Conservation (phyloP, 441 rosid genomes). For the Omphalea diandra region DNA sequence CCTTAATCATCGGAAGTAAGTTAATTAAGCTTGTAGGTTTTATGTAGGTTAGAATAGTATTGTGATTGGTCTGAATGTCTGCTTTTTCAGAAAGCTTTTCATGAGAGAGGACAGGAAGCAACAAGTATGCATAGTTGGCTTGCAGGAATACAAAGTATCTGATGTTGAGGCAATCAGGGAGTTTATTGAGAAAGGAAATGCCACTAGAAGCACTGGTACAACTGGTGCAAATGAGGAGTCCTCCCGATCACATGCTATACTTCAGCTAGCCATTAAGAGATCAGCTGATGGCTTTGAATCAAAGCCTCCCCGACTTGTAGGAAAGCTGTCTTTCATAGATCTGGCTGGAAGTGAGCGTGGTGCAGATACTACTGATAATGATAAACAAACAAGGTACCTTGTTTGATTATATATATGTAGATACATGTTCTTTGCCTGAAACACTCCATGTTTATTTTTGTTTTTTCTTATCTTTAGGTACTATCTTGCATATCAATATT, state of each 20-base stretch:
- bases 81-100: conserved; percentile 64
- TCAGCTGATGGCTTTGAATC: conserved; percentile 66
- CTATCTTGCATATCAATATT: neutral
- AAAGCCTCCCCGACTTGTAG: conserved; percentile 76
- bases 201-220: conserved; percentile 83
- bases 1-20: conserved; percentile 87
- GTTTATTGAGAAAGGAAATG: conserved; percentile 85
- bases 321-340: conserved; percentile 90
- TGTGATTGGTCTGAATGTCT: conserved; percentile 5
- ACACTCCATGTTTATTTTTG: neutral
- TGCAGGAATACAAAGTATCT: conserved; percentile 82
- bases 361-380: conserved; percentile 95
- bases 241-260: conserved; percentile 96
- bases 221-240: conserved; percentile 98
- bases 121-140: conserved; percentile 92
- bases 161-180: conserved; percentile 82
- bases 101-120: conserved; percentile 98
- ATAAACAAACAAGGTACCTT: conserved; percentile 87
- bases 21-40: conserved; percentile 21
- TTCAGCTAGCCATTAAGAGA: conserved; percentile 88
- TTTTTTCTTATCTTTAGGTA: neutral
- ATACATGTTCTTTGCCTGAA: neutral
- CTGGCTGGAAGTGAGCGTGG: conserved; percentile 99
- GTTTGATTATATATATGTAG: neutral
- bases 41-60: neutral